Evolutionary conservation across 228 moss, liverwort and hornwort genomes (phyloP), one percentile per base, ranked within the genome.

Genomic region (Sphagnum magellanicum): DNA sequence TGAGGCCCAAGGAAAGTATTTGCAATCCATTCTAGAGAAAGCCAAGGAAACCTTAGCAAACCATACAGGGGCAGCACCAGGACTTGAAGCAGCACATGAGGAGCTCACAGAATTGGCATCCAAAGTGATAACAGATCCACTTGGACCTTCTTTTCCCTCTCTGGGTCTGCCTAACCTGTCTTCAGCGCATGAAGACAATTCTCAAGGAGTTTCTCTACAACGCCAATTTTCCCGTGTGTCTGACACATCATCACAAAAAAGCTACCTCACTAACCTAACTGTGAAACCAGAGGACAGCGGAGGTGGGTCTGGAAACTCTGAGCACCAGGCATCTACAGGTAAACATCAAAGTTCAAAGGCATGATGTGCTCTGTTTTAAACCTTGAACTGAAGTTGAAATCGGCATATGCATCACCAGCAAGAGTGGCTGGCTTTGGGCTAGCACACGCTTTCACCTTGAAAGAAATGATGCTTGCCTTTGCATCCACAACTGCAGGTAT

Each of bases 1-100:
- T 67, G 91, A 97, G 71, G 97, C 97, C 0, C 97, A 97, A 65
- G 90, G 97, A 16, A 93, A 93, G 77, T 97, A 97, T 68, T 81
- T 97, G 49, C 97, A 97, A 74, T 83, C 91, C 7, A 93, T 97
- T 62, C 72, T 97, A 66, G 97, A 97, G 68, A 97, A 93, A 76
- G 97, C 97, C 0, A 87, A 91, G 58, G 97, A 97, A 70, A 88
- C 97, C 48, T 79, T 97, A 14, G 93, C 93, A 50, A 78, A 77
- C 48, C 92, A 96, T 60, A 75, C 89, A 7, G 70, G 77, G 68
- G 84, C 90, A 62, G 89, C 93, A 12, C 93, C 97, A 10, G 85
- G 85, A 68, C 77, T 97, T 69, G 91, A 91, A 77, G 97, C 91
- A 60, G 88, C 91, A 8, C 78, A 91, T 52, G 91, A 87, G 50